Base-by-base conservation (phyloP, 2,329 filamentous ascomycete genomes). In the Monosporascus sp. region DNA sequence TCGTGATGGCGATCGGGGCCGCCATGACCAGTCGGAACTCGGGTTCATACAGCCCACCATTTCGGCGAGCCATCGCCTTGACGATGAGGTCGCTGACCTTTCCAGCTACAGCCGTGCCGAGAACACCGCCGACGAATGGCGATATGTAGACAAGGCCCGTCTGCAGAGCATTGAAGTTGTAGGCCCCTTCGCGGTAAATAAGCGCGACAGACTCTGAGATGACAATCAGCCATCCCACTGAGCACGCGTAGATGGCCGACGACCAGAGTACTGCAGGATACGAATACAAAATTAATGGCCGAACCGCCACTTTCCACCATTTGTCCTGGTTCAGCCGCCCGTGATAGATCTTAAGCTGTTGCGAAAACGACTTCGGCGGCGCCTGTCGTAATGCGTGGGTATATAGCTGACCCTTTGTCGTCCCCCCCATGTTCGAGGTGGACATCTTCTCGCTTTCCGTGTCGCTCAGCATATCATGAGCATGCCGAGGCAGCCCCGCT, bases 231-330 rank as follows among this genome's bases (percentile, higher is more conserved):
- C 93, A 97, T 38, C 93, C 93, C 6, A 97, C 82, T 0, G 91
- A 94, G 61, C 94, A 86, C 0, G 91, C 77, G 67, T 97, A 97
- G 4, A 96, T 83, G 1, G 88, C 76, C 0, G 90, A 76, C 6
- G 89, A 93, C 93, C 92, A 97, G 8, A 97, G 79, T 1, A 97
- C 88, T 0, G 89, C 83, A 0, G 94, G 94, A 64, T 97, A 97
- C 1, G 87, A 82, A 62, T 87, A 96, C 1, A 97, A 79, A 47
- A 97, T 83, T 56, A 97, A 90, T 0, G 93, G 94, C 1, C 93
- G 81, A 5, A 87, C 44, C 52, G 88, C 86, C 18, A 90, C 90
- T 55, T 85, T 87, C 66, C 87, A 69, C 91, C 92, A 97, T 9
- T 77, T 87, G 63, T 96, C 90, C 15, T 84, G 76, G 48, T 83